These are phyloP conservation scores for Phyllosticta ampelicida DNA, from an alignment of 2,329 filamentous ascomycete genomes.

Conservation along the genomic window DNA sequence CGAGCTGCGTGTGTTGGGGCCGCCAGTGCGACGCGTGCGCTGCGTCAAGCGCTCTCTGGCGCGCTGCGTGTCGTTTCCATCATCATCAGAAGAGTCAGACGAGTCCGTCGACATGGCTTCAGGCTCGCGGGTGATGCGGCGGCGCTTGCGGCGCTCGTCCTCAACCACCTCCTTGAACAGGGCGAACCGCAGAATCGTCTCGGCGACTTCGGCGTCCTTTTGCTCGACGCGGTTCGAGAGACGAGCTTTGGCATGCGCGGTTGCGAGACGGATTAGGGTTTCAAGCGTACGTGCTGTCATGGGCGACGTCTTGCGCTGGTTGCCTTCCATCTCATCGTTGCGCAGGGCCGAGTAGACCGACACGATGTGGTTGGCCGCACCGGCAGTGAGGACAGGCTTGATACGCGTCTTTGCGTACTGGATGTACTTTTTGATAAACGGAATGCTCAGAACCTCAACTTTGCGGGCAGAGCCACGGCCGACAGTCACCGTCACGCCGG, in stretches of 20 bases:
- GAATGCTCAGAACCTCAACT: slow-evolving; percentile 83
- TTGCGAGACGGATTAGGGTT: slow-evolving; percentile 94
- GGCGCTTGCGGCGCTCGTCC: slow-evolving; percentile 69
- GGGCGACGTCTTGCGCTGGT: slow-evolving; percentile 84
- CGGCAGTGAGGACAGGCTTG: slow-evolving; percentile 82
- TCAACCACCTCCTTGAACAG: slow-evolving; percentile 91
- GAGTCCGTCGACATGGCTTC: slow-evolving; percentile 46
- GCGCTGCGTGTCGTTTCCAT: slow-evolving; percentile 45
- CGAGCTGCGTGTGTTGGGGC: slow-evolving; percentile 25
- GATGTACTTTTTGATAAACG: slow-evolving; percentile 99
- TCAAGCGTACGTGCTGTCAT: slow-evolving; percentile 96
- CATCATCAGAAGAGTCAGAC: slow-evolving; percentile 48
- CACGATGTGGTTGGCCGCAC: slow-evolving; percentile 83
- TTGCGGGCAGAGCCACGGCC: slow-evolving; percentile 65
- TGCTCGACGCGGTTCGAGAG: slow-evolving; percentile 83
- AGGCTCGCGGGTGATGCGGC: slow-evolving; percentile 56
- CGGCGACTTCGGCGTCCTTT: slow-evolving; percentile 76
- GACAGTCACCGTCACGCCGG: slow-evolving; percentile 68
- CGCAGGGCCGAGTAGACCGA: slow-evolving; percentile 83
- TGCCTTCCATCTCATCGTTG: slow-evolving; percentile 92
- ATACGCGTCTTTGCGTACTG: slow-evolving; percentile 92
- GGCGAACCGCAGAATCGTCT: slow-evolving; percentile 83
- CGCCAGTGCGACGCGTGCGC: slow-evolving; percentile 28
- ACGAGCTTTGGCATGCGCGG: slow-evolving; percentile 86
- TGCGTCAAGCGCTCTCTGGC: slow-evolving; percentile 12